These are phyloP conservation scores for Tephrocybe sp. DNA, from an alignment of 768 basidiomycete genomes.

Conservation along the genomic window DNA sequence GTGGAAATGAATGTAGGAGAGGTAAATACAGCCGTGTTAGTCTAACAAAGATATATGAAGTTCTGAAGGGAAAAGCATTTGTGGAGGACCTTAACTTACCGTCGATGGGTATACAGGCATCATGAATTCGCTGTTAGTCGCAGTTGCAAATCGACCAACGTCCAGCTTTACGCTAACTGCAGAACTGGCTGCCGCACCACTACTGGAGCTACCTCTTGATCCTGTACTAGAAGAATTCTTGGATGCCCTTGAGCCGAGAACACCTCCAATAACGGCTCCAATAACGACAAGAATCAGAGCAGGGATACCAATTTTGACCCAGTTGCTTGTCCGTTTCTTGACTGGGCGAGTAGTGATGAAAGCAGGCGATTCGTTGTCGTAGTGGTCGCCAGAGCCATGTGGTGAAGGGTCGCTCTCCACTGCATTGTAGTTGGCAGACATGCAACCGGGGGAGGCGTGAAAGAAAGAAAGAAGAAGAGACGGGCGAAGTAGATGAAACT, in stretches of 20 bases:
- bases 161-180: constrained; percentile 57
- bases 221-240: constrained; percentile 25
- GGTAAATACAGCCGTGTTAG: constrained; percentile 71
- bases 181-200: constrained; percentile 48
- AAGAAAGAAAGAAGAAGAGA: constrained; percentile 22
- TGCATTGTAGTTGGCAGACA: constrained; percentile 33
- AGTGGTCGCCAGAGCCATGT: constrained; percentile 58
- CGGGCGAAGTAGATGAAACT: constrained; percentile 13
- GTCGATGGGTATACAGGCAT: constrained; percentile 87
- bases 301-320: constrained; percentile 76
- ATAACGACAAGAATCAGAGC: constrained; percentile 58
- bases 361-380: constrained; percentile 68
- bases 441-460: constrained; percentile 16
- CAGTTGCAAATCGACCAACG: constrained; percentile 67
- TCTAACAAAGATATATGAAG: constrained; percentile 40
- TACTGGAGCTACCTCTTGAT: constrained; percentile 25
- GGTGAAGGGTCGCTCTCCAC: constrained; percentile 25
- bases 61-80: constrained; percentile 2
- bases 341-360: constrained; percentile 52
- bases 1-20: constrained; percentile 68
- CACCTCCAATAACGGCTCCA: constrained; percentile 73
- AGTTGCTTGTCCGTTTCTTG: constrained; percentile 61
- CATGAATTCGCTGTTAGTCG: constrained; percentile 76
- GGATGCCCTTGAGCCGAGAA: constrained; percentile 65
- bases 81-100: constrained; percentile 43